Evolutionary conservation across 768 basidiomycete species (phyloP).

Genomic region (Xerocomus spinulosus): DNA sequence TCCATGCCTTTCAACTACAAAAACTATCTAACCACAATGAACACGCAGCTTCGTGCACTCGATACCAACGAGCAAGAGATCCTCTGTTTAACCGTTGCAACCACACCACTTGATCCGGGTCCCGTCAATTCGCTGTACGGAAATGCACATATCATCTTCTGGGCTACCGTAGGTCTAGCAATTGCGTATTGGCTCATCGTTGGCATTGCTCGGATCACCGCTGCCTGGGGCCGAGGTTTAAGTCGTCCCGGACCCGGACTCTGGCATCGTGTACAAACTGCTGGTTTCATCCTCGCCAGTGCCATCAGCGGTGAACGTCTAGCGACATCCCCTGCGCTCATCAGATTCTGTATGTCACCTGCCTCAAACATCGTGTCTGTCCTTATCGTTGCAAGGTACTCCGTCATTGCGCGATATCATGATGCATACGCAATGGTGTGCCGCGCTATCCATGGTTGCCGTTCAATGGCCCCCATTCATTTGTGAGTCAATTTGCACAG

Average conservation of each 20-base stretch:
- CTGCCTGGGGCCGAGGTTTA: slow-evolving; percentile 78
- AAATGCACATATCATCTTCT: slow-evolving; percentile 61
- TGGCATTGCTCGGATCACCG: slow-evolving; percentile 71
- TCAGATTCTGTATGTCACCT: slow-evolving; percentile 74
- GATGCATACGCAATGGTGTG: slow-evolving; percentile 91
- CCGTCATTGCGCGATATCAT: slow-evolving; percentile 90
- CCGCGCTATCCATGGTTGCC: slow-evolving; percentile 86
- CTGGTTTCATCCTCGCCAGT: slow-evolving; percentile 85
- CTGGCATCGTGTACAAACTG: slow-evolving; percentile 74
- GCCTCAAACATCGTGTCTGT: slow-evolving; percentile 7
- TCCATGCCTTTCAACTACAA: slow-evolving; percentile 60
- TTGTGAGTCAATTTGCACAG: slow-evolving; percentile 49
- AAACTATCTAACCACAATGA: slow-evolving; percentile 77
- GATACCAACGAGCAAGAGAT: slow-evolving; percentile 82
- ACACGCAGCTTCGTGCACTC: slow-evolving; percentile 81
- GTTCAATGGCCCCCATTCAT: slow-evolving; percentile 92
- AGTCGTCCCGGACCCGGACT: slow-evolving; percentile 52
- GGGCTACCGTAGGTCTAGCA: slow-evolving; percentile 67
- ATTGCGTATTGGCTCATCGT: slow-evolving; percentile 81
- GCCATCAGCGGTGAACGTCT: slow-evolving; percentile 90
- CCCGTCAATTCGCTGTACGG: slow-evolving; percentile 58
- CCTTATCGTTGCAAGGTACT: slow-evolving; percentile 53
- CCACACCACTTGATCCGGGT: slow-evolving; percentile 71
- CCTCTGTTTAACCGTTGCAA: slow-evolving; percentile 72
- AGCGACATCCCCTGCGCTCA: slow-evolving; percentile 75